phyloP scores from a whole-genome alignment of 2,329 filamentous ascomycete genomes.

The Ascochyta pisi region DNA sequence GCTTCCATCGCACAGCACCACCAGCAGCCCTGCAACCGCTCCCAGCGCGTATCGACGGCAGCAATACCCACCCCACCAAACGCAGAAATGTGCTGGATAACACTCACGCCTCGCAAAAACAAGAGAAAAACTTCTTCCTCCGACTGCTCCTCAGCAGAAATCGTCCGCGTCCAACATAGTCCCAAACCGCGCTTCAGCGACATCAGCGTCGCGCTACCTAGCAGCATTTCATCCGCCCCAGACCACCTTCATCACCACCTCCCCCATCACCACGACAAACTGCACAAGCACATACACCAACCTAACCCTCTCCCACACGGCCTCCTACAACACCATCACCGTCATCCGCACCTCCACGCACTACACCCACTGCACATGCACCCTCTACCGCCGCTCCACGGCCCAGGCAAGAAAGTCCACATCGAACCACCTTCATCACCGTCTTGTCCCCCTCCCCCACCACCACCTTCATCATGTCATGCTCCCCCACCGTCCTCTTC shows the following conservation, averaged over 20 bases:
- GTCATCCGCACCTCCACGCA: conserved; percentile 27
- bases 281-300: conserved; percentile 36
- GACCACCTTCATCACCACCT: conserved; percentile 10
- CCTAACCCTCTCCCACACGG: conserved; percentile 23
- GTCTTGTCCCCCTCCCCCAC: conserved; percentile 14
- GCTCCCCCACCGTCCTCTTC: conserved; percentile 8
- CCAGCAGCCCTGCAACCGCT: conserved; percentile 30
- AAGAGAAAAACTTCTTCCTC: conserved; percentile 20
- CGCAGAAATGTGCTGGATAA: conserved; percentile 43
- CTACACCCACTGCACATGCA: conserved; percentile 39
- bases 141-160: conserved; percentile 25
- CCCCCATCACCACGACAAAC: conserved; percentile 11
- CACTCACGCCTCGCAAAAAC: conserved; percentile 34
- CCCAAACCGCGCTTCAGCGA: conserved; percentile 30
- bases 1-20: conserved; percentile 32
- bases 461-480: conserved; percentile 1
- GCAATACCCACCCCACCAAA: neutral
- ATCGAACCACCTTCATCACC: conserved; percentile 24
- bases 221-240: conserved; percentile 12
- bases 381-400: conserved; percentile 26
- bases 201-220: conserved; percentile 33
- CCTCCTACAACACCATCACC: conserved; percentile 25
- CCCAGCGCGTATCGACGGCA: conserved; percentile 27
- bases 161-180: conserved; percentile 38
- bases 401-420: conserved; percentile 26